Base-by-base conservation (phyloP, 2,329 filamentous ascomycete species). In the Diaporthe velutina region DNA sequence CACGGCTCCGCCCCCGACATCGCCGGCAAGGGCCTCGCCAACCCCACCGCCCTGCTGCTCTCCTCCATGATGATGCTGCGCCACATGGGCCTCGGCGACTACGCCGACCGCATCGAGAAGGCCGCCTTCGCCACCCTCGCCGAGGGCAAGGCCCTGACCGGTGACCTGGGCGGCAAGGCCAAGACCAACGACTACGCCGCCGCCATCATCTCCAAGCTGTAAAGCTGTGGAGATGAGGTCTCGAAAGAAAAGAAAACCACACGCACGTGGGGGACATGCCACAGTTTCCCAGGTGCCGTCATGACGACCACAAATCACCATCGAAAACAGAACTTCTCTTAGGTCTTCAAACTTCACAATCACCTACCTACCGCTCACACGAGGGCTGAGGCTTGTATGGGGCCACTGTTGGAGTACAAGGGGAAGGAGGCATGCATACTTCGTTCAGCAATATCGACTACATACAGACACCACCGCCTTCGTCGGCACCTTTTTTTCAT, bases 31-130 rank as follows among this genome's bases (percentile, higher is more conserved):
- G 94, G 91, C 79, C 93, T 98, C 80, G 97, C 97, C 82, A 99
- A 99, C 91, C 97, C 97, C 77, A 98, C 97, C 76, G 97, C 97
- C 75, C 92, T 99, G 80, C 92, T 99, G 78, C 93, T 98, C 82
- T 95, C 92, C 86, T 97, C 94, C 85, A 97, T 98, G 89, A 98
- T 99, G 97, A 98, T 99, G 97, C 88, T 99, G 90, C 93, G 97
- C 86, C 97, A 99, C 88, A 98, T 99, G 96, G 93, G 94, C 82
- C 90, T 99, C 78, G 92, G 88, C 85, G 90, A 95, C 78, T 92
- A 98, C 85, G 97, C 97, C 79, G 85, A 89, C 84, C 93, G 92
- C 85, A 98, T 99, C 83, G 95, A 98, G 90, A 94, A 91, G 86
- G 97, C 97, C 79, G 97, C 96, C 83, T 98, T 99, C 86, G 94